Base-by-base conservation (phyloP, 2,329 filamentous ascomycete species). In the Fusarium xylarioides region DNA sequence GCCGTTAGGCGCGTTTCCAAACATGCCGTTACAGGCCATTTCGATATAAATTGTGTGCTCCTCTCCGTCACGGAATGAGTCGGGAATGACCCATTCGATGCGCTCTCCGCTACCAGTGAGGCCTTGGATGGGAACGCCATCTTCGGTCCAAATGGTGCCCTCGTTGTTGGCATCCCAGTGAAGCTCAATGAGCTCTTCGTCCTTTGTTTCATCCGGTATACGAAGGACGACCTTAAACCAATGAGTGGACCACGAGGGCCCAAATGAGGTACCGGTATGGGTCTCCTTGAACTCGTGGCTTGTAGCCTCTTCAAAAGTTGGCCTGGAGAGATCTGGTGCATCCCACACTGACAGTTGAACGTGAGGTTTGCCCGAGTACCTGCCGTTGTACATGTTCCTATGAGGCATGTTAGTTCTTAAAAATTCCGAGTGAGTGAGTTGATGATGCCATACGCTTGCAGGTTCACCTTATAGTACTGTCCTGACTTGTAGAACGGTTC, bases 11-110 rank as follows among this genome's bases (percentile, higher is more conserved):
- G 95, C 92, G 81, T 97, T 97, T 76, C 96, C 96, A 83, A 98
- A 98, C 95, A 98, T 98, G 82, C 92, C 91, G 81, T 99, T 99
- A 84, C 96, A 98, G 26, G 96, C 96, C 93, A 98, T 97, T 84
- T 99, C 96, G 73, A 99, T 92, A 82, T 98, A 99, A 77, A 99
- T 93, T 23, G 88, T 90, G 81, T 98, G 95, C 78, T 95, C 90
- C 80, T 95, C 91, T 59, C 94, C 95, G 81, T 97, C 93, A 70
- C 93, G 89, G 84, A 93, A 97, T 21, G 86, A 86, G 56, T 93
- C 86, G 14, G 96, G 95, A 49, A 99, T 86, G 67, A 97, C 90
- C 95, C 95, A 99, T 82, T 98, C 95, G 21, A 91, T 88, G 60
- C 96, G 89, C 79, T 99, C 96, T 44, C 93, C 94, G 62, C 92